phyloP scores from a whole-genome alignment of 1,139 yeast genomes.

The Blastobotrys aristatus region DNA sequence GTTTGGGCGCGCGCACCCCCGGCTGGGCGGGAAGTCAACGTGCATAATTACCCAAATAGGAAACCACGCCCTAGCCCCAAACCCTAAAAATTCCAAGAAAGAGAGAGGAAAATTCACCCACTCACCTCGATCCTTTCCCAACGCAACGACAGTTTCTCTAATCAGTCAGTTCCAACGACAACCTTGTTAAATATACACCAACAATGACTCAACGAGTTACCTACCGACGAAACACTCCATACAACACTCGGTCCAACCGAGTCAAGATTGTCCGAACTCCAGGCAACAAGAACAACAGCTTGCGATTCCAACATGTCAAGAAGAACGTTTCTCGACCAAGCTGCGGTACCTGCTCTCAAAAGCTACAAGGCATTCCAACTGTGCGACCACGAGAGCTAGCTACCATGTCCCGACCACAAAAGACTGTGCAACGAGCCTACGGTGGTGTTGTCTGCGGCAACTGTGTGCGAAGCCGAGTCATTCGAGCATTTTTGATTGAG shows the following conservation, averaged over 20 bases:
- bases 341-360: conserved; percentile 97
- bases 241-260: conserved; percentile 99
- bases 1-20: too few species aligned
- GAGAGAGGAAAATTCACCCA: not conserved
- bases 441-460: conserved; percentile 99
- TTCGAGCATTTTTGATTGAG: conserved; percentile 98
- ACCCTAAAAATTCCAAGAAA: too few species aligned
- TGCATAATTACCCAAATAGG: not conserved
- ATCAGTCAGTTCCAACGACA: not conserved
- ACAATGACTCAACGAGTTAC: conserved; percentile 77
- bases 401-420: conserved; percentile 87
- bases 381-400: conserved; percentile 99
- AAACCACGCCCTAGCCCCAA: not conserved
- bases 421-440: conserved; percentile 98
- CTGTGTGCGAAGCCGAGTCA: conserved; percentile 98
- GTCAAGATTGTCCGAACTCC: conserved; percentile 99
- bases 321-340: conserved; percentile 93
- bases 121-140: too few species aligned
- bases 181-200: not conserved
- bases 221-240: conserved; percentile 77
- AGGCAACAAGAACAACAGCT: conserved; percentile 68
- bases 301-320: conserved; percentile 96
- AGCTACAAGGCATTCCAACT: conserved; percentile 83
- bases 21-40: too few species aligned
- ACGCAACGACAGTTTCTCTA: too few species aligned